Percentiles rank a stretch among this genome's conserved stretches.
phyloP scores from a whole-genome alignment of 2,329 filamentous ascomycete species.

The Ophiostoma perfectum region DNA sequence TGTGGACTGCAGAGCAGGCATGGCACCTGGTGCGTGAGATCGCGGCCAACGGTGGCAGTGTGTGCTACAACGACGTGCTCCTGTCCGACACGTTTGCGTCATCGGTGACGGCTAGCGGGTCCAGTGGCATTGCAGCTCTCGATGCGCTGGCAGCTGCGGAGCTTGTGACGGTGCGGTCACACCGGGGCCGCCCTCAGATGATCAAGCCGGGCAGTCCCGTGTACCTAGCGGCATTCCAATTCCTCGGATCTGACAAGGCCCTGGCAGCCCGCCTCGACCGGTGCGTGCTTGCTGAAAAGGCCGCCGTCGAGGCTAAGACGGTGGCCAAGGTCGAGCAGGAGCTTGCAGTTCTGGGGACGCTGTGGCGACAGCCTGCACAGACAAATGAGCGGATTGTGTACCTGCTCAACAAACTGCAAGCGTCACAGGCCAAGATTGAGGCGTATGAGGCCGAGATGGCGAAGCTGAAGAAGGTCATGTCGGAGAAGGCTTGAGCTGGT shows the following conservation, averaged over 20 bases:
- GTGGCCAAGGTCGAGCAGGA: conserved; percentile 79
- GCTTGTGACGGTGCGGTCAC: conserved; percentile 69
- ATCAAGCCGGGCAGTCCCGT: conserved; percentile 82
- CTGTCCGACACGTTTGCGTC: conserved; percentile 68
- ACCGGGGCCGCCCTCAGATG: conserved; percentile 68
- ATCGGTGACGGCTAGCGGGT: conserved; percentile 40
- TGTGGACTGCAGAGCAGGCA: conserved; percentile 80
- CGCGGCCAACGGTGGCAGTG: conserved; percentile 48
- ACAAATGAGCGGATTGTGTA: conserved; percentile 62
- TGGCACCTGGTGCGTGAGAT: conserved; percentile 83
- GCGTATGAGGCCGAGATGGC: conserved; percentile 67
- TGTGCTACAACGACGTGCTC: conserved; percentile 82
- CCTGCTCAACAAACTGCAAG: conserved; percentile 65
- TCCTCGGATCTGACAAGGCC: conserved; percentile 65
- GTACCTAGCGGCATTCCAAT: conserved; percentile 74
- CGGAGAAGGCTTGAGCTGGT: conserved; percentile 28
- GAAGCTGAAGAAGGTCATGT: conserved; percentile 64
- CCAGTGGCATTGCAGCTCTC: conserved; percentile 62
- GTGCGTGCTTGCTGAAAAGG: conserved; percentile 61
- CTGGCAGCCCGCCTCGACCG: conserved; percentile 70
- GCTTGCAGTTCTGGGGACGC: conserved; percentile 60
- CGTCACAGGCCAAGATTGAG: conserved; percentile 69
- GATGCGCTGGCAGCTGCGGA: conserved; percentile 79
- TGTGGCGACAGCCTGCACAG: conserved; percentile 67
- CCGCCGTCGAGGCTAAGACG: conserved; percentile 63